Conservation (phyloP, 2,329 filamentous ascomycete species). For the Dothideomycetes sp. region DNA sequence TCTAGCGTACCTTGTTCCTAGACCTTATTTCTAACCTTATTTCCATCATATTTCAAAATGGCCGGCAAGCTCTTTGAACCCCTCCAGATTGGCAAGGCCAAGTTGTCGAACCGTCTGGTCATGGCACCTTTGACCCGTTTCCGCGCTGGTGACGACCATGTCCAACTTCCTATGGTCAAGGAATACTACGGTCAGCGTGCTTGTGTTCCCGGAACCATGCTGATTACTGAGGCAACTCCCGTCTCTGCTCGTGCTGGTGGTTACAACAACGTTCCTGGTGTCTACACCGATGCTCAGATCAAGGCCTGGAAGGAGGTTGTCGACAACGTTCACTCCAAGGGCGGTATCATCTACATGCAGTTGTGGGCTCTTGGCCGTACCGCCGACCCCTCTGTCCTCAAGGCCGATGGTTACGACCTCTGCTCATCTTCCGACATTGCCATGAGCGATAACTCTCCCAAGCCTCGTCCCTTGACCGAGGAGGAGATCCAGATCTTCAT, state of each 20-base stretch:
- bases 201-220: slow-evolving; percentile 42
- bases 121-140: slow-evolving; percentile 51
- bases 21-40: neutral
- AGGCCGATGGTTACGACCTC: slow-evolving; percentile 23
- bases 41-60: slow-evolving; percentile 2
- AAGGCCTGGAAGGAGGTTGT: slow-evolving; percentile 52
- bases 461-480: slow-evolving; percentile 28
- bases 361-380: slow-evolving; percentile 54
- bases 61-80: slow-evolving; percentile 31
- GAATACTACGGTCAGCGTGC: slow-evolving; percentile 17
- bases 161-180: slow-evolving; percentile 24
- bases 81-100: slow-evolving; percentile 32
- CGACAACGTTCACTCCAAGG: slow-evolving; percentile 54
- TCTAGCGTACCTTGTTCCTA: neutral
- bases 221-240: slow-evolving; percentile 51
- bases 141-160: slow-evolving; percentile 39
- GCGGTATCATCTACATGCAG: slow-evolving; percentile 52
- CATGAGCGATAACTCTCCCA: slow-evolving; percentile 26
- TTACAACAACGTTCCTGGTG: slow-evolving; percentile 47
- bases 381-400: slow-evolving; percentile 32
- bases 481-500: slow-evolving; percentile 31
- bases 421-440: slow-evolving; percentile 26
- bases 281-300: slow-evolving; percentile 49
- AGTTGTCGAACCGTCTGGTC: slow-evolving; percentile 40
- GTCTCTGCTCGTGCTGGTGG: slow-evolving; percentile 40